These are phyloP conservation scores for Chimonanthus praecox DNA, from an alignment of 164 flowering plant genomes.

Conservation along the genomic window DNA sequence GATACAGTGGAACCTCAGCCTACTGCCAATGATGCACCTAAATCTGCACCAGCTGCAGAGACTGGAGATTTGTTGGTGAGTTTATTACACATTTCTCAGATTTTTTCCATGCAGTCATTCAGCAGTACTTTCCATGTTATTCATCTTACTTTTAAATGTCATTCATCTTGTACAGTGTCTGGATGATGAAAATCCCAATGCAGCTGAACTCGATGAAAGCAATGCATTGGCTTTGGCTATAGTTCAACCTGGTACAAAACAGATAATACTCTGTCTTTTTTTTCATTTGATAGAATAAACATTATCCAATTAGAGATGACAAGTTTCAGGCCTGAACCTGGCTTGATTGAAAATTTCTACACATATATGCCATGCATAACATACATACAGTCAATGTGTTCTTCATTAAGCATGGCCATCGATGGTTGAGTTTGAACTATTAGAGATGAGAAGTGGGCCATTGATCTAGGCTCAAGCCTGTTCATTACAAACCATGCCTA, in stretches of 20 bases:
- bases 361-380: neutral
- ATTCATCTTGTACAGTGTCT: slow-evolving; percentile 51
- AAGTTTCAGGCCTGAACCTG: neutral
- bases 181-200: slow-evolving; percentile 50
- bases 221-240: slow-evolving; percentile 81
- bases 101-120: neutral
- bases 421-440: too few species aligned
- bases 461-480: too few species aligned
- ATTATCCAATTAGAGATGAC: too few species aligned
- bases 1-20: slow-evolving; percentile 41
- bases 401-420: too few species aligned
- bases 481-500: too few species aligned
- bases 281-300: too few species aligned
- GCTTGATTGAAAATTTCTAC: neutral
- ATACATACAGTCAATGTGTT: too few species aligned
- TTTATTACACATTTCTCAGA: neutral
- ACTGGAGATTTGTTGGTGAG: slow-evolving; percentile 61
- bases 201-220: slow-evolving; percentile 52
- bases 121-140: neutral
- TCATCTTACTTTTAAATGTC: neutral
- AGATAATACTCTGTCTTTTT: neutral
- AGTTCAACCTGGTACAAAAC: slow-evolving; percentile 41
- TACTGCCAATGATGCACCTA: slow-evolving; percentile 28
- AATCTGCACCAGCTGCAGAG: slow-evolving; percentile 23
- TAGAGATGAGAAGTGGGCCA: too few species aligned